Evolutionary conservation across 495 filamentous ascomycete species (phyloP), one percentile per base, ranked within the genome.

Genomic region (Neurospora tetraspora): DNA sequence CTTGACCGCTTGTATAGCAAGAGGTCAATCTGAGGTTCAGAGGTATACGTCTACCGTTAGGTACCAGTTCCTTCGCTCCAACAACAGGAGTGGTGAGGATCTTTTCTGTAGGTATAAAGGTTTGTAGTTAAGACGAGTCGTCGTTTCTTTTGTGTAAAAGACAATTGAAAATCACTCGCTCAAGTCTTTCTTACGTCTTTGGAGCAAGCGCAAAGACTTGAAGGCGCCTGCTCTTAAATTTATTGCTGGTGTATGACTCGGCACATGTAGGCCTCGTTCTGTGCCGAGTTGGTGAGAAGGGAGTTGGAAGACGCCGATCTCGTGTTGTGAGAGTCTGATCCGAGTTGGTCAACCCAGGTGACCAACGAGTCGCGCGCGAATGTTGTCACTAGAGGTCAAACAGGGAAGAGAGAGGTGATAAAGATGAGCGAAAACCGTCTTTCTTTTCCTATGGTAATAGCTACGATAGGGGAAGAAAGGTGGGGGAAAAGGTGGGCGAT

Each of bases 151-250:
- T 39, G n/a, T 43, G 39, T 38, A 38, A 47, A 39, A 38, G 40
- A 16, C 68, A 72, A 69, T 68, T 34, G 70, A 59, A 69, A 59
- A 75, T 45, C 68, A 47, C 73, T 71, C 31, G 39, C 65, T 69
- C 76, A 84, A 87, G 86, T 86, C 86, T 88, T 88, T 88, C 85
- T 85, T 75, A 78, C 79, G 78, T 79, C 83, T 79, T 70, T 78
- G 73, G 70, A 85, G 82, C 83, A 85, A 87, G 85, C 86, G 86
- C 86, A 88, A 88, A 88, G 86, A 87, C 86, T 85, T 80, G 75
- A 88, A 88, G 86, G 87, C 86, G 86, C 85, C 77, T 84, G 84
- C 82, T 74, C 76, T 71, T 61, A 73, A 74, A 69, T 70, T 76
- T 81, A 81, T 77, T 79, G 78, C 71, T 73, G 76, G 53, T 65